Conservation (phyloP, 2,329 filamentous ascomycete genomes). For the Colletotrichum eleusines region DNA sequence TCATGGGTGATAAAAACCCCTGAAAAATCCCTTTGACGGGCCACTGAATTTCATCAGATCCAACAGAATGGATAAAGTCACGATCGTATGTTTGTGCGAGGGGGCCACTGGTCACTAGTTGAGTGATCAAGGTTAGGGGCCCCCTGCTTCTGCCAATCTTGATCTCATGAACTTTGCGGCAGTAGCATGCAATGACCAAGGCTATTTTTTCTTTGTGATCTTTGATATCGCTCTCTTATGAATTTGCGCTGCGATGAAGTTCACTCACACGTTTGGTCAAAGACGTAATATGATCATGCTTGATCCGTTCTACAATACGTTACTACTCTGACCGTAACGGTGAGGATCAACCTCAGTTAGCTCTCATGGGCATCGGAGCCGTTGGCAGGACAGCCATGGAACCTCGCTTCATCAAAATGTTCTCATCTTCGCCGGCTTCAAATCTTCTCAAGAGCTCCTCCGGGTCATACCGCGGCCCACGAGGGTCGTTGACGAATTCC, state of each 20-base stretch:
- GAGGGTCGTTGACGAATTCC: constrained; percentile 55
- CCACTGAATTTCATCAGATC: background rate
- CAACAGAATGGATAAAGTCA: background rate
- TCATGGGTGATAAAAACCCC: background rate
- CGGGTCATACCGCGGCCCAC: constrained; percentile 19
- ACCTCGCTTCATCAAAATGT: constrained; percentile 12
- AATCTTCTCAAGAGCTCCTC: constrained; percentile 31
- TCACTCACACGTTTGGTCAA: background rate
- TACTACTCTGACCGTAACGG: background rate
- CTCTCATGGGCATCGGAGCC: accelerated
- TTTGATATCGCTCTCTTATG: too few relatives aligned
- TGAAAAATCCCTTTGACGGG: background rate
- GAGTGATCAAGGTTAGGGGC: background rate
- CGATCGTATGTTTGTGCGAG: background rate
- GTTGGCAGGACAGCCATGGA: too few relatives aligned
- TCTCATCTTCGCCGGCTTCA: constrained; percentile 22
- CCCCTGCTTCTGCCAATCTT: background rate
- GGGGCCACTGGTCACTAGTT: background rate
- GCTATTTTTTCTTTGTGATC: accelerated
- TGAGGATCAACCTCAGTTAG: background rate
- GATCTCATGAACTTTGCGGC: background rate
- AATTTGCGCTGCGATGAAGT: background rate
- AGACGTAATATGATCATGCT: too few relatives aligned
- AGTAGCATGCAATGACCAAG: background rate
- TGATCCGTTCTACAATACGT: too few relatives aligned